phyloP scores from a whole-genome alignment of 768 basidiomycete genomes.

The Rubroboletus pulcherrimus region DNA sequence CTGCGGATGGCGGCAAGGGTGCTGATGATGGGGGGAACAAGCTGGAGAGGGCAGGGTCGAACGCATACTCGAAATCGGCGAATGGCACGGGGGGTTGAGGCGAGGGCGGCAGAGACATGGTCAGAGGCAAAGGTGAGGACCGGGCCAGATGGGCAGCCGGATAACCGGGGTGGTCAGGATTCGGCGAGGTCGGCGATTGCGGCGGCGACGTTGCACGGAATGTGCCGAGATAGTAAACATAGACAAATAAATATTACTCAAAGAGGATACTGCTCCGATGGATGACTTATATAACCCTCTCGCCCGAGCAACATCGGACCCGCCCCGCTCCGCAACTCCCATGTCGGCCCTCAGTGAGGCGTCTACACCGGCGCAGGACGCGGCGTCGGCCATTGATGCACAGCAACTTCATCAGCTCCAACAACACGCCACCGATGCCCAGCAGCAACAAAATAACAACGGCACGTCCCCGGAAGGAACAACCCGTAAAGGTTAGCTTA shows the following conservation, averaged over 20 bases:
- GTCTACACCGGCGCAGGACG: constrained; percentile 63
- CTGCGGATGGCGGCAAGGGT: constrained; percentile 65
- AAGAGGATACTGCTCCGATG: constrained; percentile 28
- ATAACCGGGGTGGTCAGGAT: constrained; percentile 17
- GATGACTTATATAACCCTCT: constrained; percentile 26
- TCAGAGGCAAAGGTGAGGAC: constrained; percentile 4
- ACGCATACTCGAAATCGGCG: constrained; percentile 69
- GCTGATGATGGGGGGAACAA: constrained; percentile 58
- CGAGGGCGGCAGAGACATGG: constrained; percentile 28
- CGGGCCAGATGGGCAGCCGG: constrained; percentile 16
- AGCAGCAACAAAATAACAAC: constrained; percentile 33
- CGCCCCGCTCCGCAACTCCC: constrained; percentile 42
- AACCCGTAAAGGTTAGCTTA: constrained; percentile 58
- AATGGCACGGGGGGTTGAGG: constrained; percentile 54
- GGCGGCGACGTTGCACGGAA: constrained; percentile 10
- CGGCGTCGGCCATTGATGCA: constrained; percentile 57
- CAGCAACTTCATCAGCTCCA: constrained; percentile 46
- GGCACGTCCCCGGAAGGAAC: constrained; percentile 30
- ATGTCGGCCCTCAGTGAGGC: constrained; percentile 78
- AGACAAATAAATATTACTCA: constrained; percentile 20
- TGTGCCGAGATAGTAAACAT: constrained; percentile 24
- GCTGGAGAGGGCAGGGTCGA: constrained; percentile 55
- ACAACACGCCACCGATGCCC: constrained; percentile 33
- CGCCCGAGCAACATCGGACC: constrained; percentile 29
- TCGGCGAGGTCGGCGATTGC: constrained; percentile 5